Percentiles rank a stretch among this genome's conserved stretches.
phyloP scores from a whole-genome alignment of 2,329 filamentous ascomycete species.

The Podosphaera fusca region DNA sequence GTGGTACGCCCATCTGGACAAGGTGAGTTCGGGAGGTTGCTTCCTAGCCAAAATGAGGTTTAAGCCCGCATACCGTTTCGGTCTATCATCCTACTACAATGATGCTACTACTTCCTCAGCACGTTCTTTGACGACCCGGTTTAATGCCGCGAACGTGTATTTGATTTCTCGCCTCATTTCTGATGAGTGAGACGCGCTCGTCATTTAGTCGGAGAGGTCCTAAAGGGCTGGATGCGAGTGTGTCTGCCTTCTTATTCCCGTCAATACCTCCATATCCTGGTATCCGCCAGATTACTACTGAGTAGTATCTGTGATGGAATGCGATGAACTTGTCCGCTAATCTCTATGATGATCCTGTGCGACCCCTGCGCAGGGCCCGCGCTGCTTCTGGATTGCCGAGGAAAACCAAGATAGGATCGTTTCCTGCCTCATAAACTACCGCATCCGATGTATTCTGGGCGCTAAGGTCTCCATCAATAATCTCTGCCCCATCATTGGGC shows the following conservation, averaged over 20 bases:
- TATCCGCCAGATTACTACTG: not conserved
- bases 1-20: not conserved
- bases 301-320: not conserved
- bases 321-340: not conserved
- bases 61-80: not conserved
- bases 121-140: not conserved
- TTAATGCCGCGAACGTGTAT: not conserved
- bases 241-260: not conserved
- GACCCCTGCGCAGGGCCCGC: not conserved
- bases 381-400: not conserved
- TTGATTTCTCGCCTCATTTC: not conserved
- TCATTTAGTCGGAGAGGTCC: not conserved
- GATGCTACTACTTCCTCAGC: not conserved
- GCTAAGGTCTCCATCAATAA: not conserved
- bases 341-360: not conserved
- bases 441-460: not conserved
- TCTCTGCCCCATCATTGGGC: not conserved
- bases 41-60: not conserved
- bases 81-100: not conserved
- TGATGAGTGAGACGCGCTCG: not conserved
- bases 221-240: not conserved
- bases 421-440: not conserved
- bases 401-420: not conserved
- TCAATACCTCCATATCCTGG: not conserved
- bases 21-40: not conserved